Base-by-base conservation (phyloP, 2,329 filamentous ascomycete species). In the Cytospora paraplurivora region DNA sequence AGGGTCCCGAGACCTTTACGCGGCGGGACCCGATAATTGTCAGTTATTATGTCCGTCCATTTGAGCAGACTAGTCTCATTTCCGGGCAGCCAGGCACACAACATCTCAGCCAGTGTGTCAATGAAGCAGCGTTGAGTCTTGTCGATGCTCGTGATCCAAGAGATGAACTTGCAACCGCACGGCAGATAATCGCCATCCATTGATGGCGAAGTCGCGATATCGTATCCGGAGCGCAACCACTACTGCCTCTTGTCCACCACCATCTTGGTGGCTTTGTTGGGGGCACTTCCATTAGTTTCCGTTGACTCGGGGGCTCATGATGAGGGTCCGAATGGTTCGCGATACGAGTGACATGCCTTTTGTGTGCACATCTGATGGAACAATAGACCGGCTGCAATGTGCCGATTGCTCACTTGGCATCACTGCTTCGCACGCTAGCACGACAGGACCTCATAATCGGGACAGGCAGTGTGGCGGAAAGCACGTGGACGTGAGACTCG, bases 401-500 rank as follows among this genome's bases (percentile, higher is more conserved):
- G 34, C 34, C 54, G 60, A 21, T 19, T 44, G 44, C 38, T 47
- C n/a, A 35, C 35, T 8, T 51, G 3, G 19, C 8, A n/a, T 41
- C 33, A 10, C 21, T 51, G n/a, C n/a, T 41, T 56, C n/a, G 52
- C n/a, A 19, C n/a, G 50, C 17, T 44, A 55, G 41, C n/a, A 19
- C 37, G 32, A 52, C 37, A 21, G n/a, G 37, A 59, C 35, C 54
- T 63, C 35, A 21, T 19, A 19, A 19, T 44, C 37, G 49, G 55
- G 37, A n/a, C 44, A 34, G 47, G 38, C 12, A 44, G 52, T 53
- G 41, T 50, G 33, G 41, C 34, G 37, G 27, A 27, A 33, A 11
- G 41, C 50, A 62, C 50, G 49, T 44, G 63, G 41, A 19, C 6
- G 38, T 56, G 13, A 19, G 37, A 58, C 32, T 51, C 32, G 59